A percentile compares a stretch with the other conserved stretches of the same genome.
These are phyloP conservation scores for Hymenoscyphus linearis DNA, from an alignment of 2,329 filamentous ascomycete genomes.

Conservation along the genomic window DNA sequence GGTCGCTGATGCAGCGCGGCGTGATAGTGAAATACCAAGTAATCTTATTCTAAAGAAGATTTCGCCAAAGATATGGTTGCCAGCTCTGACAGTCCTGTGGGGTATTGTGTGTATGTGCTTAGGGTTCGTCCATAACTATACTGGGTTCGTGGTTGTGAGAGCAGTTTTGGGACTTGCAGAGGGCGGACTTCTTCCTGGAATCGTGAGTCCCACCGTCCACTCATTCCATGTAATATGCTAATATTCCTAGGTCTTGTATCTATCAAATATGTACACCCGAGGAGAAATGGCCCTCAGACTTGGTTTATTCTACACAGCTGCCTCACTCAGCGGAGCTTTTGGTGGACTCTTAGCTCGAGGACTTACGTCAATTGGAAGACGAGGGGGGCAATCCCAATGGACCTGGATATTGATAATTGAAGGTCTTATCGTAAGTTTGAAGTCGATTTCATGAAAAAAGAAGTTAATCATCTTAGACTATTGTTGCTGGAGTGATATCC, in stretches of 20 bases:
- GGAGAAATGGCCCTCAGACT: slow-evolving; percentile 48
- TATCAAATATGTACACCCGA: slow-evolving; percentile 56
- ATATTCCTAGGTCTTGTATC: slow-evolving; percentile 49
- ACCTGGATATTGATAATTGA: slow-evolving; percentile 50
- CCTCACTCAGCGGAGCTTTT: slow-evolving; percentile 55
- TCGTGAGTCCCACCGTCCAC: slow-evolving; percentile 39
- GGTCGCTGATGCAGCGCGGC: background rate
- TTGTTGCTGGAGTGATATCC: slow-evolving; percentile 46
- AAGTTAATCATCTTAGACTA: slow-evolving; percentile 40
- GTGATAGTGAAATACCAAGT: slow-evolving; percentile 45
- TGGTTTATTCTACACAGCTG: slow-evolving; percentile 63
- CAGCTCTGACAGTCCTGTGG: slow-evolving; percentile 60
- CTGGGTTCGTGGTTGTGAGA: slow-evolving; percentile 55
- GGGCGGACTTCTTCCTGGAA: slow-evolving; percentile 61
- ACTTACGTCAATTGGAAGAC: slow-evolving; percentile 51
- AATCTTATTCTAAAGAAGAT: slow-evolving; percentile 51
- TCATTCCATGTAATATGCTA: slow-evolving; percentile 5
- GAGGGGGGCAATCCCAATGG: slow-evolving; percentile 43
- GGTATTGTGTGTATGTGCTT: slow-evolving; percentile 61
- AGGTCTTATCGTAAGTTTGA: slow-evolving; percentile 41
- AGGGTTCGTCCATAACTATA: slow-evolving; percentile 39
- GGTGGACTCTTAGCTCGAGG: slow-evolving; percentile 56
- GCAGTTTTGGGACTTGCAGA: slow-evolving; percentile 59
- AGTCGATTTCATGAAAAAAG: background rate
- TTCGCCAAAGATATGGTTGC: slow-evolving; percentile 54